Percentiles rank a stretch among this genome's conserved stretches.
phyloP scores from a whole-genome alignment of 1,284 basidiomycete genomes.

The Mycosarcoma maydis region DNA sequence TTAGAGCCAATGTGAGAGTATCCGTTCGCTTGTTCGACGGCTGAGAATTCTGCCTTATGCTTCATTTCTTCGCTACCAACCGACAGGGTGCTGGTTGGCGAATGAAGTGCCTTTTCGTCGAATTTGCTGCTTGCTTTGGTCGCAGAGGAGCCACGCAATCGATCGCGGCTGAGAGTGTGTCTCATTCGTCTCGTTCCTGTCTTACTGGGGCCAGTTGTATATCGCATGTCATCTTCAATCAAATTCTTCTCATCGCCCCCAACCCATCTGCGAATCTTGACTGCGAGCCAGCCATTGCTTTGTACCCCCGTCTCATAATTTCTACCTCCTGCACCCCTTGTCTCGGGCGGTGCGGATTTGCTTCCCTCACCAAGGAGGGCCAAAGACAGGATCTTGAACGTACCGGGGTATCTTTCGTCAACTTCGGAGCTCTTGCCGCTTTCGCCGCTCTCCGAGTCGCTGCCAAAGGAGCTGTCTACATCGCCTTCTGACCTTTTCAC shows the following conservation, averaged over 20 bases:
- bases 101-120: neutral
- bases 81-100: constrained; percentile 27
- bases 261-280: constrained; percentile 29
- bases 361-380: constrained; percentile 30
- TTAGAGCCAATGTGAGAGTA: neutral
- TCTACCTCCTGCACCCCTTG: constrained; percentile 15
- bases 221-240: neutral
- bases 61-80: constrained; percentile 29
- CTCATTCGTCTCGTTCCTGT: constrained; percentile 6
- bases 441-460: constrained; percentile 14
- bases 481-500: neutral
- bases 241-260: constrained; percentile 13
- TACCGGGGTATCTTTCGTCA: constrained; percentile 35
- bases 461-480: constrained; percentile 22
- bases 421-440: neutral
- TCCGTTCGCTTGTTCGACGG: constrained; percentile 3
- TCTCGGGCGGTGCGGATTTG: constrained; percentile 16
- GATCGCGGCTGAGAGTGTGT: constrained; percentile 14
- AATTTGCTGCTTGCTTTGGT: neutral
- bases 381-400: constrained; percentile 26
- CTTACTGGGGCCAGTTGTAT: constrained; percentile 4
- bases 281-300: constrained; percentile 32
- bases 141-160: neutral
- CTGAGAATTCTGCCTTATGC: constrained; percentile 19
- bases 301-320: constrained; percentile 36